Evolutionary conservation across 148 eudicot species (phyloP), one percentile per base, ranked within the genome.

Genomic region (Chenopodium berlandieri): DNA sequence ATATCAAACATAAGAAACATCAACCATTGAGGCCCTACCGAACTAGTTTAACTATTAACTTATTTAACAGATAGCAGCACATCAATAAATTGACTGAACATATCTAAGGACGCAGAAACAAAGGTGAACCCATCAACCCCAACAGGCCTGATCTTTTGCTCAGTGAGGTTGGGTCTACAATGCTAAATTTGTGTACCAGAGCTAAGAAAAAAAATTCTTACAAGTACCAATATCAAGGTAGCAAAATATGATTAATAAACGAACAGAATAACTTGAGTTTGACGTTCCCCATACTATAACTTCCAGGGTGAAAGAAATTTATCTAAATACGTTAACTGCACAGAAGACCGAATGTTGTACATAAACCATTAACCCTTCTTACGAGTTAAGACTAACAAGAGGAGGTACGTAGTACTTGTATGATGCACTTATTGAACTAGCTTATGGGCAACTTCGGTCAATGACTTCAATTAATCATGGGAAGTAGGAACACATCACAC

Each of bases 1-100:
- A 71, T 80, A 68, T 73, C 66, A 56, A 80, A 30, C 60, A 75
- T 75, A 50, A 30, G 19, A 40, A 40, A 40, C 44, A 40, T 40
- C 68, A 71, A 16, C n/a, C 68, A 73, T 23, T 13, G 60, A 30
- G 52, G 75, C 67, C 78, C 32, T 30, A 44, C 65, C 16, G 4
- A 62, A 64, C 0, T 14, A 34, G 44, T 40, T 40, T 40, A 40
- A 40, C 8, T 40, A 5, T 40, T 40, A 40, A 40, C 22, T 5
- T 32, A 13, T 40, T 56, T 17, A 23, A 16, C 30, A 23, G 11
- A 3, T 40, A 62, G 30, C 34, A 62, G 30, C 34, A 32, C 31
- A 27, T 70, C 46, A 31, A 14, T 19, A 14, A 66, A 47, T 73
- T 64, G 44, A 7, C 9, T 11, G 46, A 63, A 48, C 79, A n/a